A percentile compares a stretch with the other conserved stretches of the same genome.
Evolutionary conservation across 148 eudicot genomes (phyloP).

Genomic region (Silene latifolia): DNA sequence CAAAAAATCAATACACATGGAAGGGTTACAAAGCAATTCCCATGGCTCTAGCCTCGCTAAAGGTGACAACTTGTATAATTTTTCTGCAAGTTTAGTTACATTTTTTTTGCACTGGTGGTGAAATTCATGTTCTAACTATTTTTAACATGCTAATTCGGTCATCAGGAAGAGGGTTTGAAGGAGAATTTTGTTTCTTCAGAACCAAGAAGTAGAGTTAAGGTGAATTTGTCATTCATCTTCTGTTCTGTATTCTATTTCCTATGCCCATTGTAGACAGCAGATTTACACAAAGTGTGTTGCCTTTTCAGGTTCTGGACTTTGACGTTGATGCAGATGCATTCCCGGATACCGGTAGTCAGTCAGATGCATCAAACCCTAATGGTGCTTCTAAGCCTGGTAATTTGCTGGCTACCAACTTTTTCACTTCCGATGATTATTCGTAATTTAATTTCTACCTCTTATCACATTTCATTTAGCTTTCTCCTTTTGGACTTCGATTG

Average conservation of each 20-base stretch:
- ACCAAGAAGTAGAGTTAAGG: conserved; percentile 37
- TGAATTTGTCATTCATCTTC: conserved; percentile 19
- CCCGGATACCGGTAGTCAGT: conserved; percentile 48
- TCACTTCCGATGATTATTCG: background rate
- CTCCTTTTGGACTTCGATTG: too few relatives aligned
- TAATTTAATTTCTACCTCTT: too few relatives aligned
- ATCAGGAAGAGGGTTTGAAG: conserved; percentile 68
- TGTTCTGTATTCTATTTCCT: background rate
- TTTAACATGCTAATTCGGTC: background rate
- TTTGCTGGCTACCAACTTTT: background rate
- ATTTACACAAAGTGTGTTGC: conserved; percentile 2
- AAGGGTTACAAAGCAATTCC: conserved; percentile 78
- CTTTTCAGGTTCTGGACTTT: conserved; percentile 53
- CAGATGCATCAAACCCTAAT: conserved; percentile 40
- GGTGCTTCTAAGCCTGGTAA: conserved; percentile 57
- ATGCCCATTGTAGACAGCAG: background rate
- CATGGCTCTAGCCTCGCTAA: conserved; percentile 53
- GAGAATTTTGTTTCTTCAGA: conserved; percentile 41
- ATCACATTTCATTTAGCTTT: too few relatives aligned
- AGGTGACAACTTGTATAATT: conserved; percentile 32
- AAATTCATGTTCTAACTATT: background rate
- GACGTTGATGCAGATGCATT: conserved; percentile 47
- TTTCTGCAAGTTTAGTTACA: background rate
- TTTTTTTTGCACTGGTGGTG: background rate
- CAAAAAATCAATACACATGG: conserved; percentile 82